A percentile compares a stretch with the other conserved stretches of the same genome.
Evolutionary conservation across 176 grass and related monocot genomes (phyloP).

Genomic region (Rhipidocladum racemiflorum): DNA sequence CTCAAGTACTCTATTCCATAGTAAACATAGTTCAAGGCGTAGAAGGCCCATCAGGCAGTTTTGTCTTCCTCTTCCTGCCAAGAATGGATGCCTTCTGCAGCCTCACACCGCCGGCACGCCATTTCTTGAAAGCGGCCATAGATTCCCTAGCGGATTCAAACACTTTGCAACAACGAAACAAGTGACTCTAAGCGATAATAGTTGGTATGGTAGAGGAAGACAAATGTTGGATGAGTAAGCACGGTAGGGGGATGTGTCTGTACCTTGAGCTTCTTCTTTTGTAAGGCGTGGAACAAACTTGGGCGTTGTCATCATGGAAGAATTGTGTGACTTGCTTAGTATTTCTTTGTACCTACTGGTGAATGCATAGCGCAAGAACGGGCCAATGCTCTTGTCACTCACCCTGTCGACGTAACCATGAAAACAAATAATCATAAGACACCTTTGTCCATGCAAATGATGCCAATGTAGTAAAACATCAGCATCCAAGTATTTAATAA

Average conservation of each 20-base stretch:
- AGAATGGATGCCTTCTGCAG: constrained; percentile 76
- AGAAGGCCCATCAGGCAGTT: constrained; percentile 36
- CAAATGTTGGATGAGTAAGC: neutral
- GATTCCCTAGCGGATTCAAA: constrained; percentile 76
- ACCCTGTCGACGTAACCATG: constrained; percentile 46
- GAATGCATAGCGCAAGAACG: constrained; percentile 74
- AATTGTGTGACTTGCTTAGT: constrained; percentile 85
- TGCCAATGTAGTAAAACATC: neutral
- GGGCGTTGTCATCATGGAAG: constrained; percentile 47
- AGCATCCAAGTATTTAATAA: neutral
- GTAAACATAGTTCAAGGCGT: constrained; percentile 27
- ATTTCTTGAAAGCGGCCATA: constrained; percentile 78
- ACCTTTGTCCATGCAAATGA: neutral
- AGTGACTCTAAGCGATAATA: neutral
- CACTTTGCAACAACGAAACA: constrained; percentile 28
- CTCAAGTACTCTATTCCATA: neutral
- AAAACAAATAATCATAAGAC: neutral
- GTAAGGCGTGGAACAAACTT: constrained; percentile 76
- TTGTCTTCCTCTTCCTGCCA: constrained; percentile 78
- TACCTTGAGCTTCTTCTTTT: constrained; percentile 75
- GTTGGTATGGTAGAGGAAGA: neutral
- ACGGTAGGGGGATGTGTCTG: neutral
- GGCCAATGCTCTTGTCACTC: constrained; percentile 70
- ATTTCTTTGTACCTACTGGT: constrained; percentile 83
- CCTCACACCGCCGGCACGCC: constrained; percentile 60